These are phyloP conservation scores for Hsuehochloa calcarea DNA, from an alignment of 176 grass and related monocot species.

Conservation along the genomic window DNA sequence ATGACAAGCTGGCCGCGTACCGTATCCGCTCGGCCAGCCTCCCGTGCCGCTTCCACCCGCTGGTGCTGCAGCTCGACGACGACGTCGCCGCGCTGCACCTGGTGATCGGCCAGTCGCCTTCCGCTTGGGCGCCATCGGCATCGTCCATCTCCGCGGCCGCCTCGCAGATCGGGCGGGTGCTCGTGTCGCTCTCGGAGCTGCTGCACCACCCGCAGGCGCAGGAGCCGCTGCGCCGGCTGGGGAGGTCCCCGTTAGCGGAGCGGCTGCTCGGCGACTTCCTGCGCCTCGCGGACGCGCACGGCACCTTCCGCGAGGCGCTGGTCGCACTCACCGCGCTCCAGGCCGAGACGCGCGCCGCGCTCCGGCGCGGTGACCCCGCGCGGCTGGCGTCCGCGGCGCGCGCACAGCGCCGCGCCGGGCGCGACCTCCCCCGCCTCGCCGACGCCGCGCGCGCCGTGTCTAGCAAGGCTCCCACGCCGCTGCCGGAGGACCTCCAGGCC, in stretches of 20 bases:
- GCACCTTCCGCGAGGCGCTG: constrained; percentile 48
- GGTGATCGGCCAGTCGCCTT: constrained; percentile 17
- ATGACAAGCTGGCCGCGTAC: constrained; percentile 47
- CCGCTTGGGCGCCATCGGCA: not conserved
- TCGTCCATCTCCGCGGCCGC: constrained; percentile 43
- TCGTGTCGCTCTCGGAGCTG: constrained; percentile 47
- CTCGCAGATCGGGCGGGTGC: constrained; percentile 30
- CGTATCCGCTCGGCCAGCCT: constrained; percentile 63
- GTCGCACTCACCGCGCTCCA: constrained; percentile 28
- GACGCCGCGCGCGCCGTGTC: constrained; percentile 27
- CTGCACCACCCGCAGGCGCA: constrained; percentile 54
- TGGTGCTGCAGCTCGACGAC: constrained; percentile 62
- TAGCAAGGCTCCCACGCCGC: not conserved
- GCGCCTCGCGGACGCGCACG: constrained; percentile 54
- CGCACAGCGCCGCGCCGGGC: constrained; percentile 41
- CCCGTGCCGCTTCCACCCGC: constrained; percentile 79
- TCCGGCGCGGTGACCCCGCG: constrained; percentile 22
- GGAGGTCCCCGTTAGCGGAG: constrained; percentile 7
- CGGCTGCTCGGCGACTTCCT: constrained; percentile 55
- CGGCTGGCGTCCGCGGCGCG: constrained; percentile 43
- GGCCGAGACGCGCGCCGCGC: constrained; percentile 34
- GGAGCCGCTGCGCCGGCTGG: constrained; percentile 47
- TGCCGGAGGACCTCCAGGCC: not conserved
- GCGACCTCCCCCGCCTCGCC: constrained; percentile 34
- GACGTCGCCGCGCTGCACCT: constrained; percentile 61